phyloP scores from a whole-genome alignment of 495 filamentous ascomycete genomes.

The Penicillium cataractarum region DNA sequence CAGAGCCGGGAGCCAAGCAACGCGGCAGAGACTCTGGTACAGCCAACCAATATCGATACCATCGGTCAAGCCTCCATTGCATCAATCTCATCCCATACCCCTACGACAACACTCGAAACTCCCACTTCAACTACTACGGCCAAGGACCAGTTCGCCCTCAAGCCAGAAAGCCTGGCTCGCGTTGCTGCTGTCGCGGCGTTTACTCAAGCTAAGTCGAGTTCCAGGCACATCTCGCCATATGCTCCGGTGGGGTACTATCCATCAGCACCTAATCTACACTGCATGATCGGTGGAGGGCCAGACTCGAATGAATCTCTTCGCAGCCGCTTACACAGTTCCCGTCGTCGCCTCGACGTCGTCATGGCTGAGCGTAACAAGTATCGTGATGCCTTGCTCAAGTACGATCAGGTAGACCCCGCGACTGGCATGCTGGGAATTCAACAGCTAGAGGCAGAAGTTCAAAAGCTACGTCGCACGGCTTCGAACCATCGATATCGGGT shows the following conservation, averaged over 20 bases:
- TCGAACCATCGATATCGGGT: conserved; percentile 10
- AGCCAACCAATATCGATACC: not conserved
- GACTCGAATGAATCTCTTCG: conserved; percentile 6
- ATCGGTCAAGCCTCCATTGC: not conserved
- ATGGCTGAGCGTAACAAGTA: conserved; percentile 13
- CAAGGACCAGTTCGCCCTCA: conserved; percentile 3
- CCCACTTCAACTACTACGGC: not conserved
- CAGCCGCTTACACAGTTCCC: conserved; percentile 1
- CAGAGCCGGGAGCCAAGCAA: not conserved
- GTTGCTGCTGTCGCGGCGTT: conserved; percentile 1
- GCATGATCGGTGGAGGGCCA: not conserved
- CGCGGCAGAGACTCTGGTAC: not conserved
- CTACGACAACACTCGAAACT: not conserved
- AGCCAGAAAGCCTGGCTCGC: not conserved
- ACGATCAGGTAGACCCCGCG: conserved; percentile 10
- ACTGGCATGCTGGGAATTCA: conserved; percentile 17
- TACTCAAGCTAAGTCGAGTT: not conserved
- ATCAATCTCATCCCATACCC: not conserved
- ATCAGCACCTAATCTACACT: conserved; percentile 16
- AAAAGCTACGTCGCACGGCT: conserved; percentile 6
- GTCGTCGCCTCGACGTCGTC: conserved; percentile 13
- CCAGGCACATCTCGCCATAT: conserved; percentile 14
- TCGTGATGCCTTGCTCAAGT: conserved; percentile 14
- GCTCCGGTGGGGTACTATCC: conserved; percentile 7
- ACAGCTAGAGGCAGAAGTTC: conserved; percentile 9